These are phyloP conservation scores for Colletotrichum truncatum DNA, from an alignment of 2,329 filamentous ascomycete species.

Conservation along the genomic window DNA sequence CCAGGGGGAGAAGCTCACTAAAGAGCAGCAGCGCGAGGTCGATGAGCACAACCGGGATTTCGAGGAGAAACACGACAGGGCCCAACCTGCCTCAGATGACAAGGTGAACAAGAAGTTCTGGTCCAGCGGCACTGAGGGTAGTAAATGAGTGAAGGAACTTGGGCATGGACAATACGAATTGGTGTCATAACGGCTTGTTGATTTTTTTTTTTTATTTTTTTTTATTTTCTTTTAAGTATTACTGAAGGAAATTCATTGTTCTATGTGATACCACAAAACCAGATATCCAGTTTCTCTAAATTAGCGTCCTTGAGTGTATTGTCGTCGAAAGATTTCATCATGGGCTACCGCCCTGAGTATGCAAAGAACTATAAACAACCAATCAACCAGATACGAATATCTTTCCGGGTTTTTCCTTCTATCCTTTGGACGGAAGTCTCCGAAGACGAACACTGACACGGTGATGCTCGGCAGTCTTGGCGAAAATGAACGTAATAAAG, in stretches of 20 bases:
- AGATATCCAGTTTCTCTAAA: background rate
- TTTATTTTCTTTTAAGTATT: too few relatives aligned
- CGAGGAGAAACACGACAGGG: slow-evolving; percentile 60
- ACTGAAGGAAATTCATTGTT: background rate
- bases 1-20: slow-evolving; percentile 46
- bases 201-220: too few relatives aligned
- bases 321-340: background rate
- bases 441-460: too few relatives aligned
- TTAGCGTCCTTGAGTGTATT: background rate
- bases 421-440: too few relatives aligned
- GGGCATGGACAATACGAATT: too few relatives aligned
- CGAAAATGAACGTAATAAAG: too few relatives aligned
- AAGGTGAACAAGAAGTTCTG: slow-evolving; percentile 67
- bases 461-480: too few relatives aligned
- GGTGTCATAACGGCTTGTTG: too few relatives aligned
- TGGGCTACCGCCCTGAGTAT: too few relatives aligned
- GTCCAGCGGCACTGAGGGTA: slow-evolving; percentile 33
- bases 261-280: background rate
- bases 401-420: too few relatives aligned
- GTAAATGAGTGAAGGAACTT: background rate
- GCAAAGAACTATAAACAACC: too few relatives aligned
- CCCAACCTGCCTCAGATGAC: slow-evolving; percentile 50
- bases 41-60: slow-evolving; percentile 68
- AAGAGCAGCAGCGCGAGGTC: slow-evolving; percentile 65
- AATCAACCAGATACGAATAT: too few relatives aligned